Conservation (phyloP, 2,329 filamentous ascomycete species). For the Atkinsonella texensis region DNA sequence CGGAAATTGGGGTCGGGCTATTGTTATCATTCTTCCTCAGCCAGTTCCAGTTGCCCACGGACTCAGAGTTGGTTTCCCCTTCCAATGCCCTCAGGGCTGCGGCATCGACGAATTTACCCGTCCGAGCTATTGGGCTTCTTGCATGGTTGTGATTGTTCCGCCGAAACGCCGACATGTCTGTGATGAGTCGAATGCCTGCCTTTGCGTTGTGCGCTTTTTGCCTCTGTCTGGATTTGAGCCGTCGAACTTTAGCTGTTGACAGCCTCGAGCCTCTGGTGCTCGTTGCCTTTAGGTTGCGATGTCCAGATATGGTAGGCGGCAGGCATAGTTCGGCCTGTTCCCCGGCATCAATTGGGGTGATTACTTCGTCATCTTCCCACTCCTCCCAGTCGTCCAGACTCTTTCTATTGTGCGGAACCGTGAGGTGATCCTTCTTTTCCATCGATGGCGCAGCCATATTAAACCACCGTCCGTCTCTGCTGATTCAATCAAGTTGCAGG, state of each 20-base stretch:
- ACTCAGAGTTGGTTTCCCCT: conserved; percentile 39
- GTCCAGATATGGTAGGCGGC: conserved; percentile 9
- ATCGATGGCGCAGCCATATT: conserved; percentile 5
- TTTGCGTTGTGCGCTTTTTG: conserved; percentile 49
- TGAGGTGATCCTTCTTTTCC: not conserved
- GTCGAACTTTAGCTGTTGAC: conserved; percentile 28
- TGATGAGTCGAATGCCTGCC: conserved; percentile 57
- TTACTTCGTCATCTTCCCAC: conserved; percentile 37
- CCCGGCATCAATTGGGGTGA: conserved; percentile 27
- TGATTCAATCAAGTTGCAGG: not conserved
- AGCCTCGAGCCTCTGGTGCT: conserved; percentile 19
- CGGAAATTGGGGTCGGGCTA: conserved; percentile 15
- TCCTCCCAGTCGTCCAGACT: conserved; percentile 38
- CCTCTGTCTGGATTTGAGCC: conserved; percentile 46
- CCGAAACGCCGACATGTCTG: conserved; percentile 48
- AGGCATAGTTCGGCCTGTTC: conserved; percentile 19
- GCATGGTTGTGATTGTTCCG: conserved; percentile 27
- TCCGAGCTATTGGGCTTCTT: conserved; percentile 18
- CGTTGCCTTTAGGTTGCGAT: conserved; percentile 7
- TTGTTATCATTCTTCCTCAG: conserved; percentile 29
- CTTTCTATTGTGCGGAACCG: not conserved
- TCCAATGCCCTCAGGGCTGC: conserved; percentile 48
- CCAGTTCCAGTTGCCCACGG: conserved; percentile 47
- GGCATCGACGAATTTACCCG: conserved; percentile 43
- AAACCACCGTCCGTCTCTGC: not conserved